Evolutionary conservation across 2,329 filamentous ascomycete species (phyloP).

Genomic region (Triangularia setosa): DNA sequence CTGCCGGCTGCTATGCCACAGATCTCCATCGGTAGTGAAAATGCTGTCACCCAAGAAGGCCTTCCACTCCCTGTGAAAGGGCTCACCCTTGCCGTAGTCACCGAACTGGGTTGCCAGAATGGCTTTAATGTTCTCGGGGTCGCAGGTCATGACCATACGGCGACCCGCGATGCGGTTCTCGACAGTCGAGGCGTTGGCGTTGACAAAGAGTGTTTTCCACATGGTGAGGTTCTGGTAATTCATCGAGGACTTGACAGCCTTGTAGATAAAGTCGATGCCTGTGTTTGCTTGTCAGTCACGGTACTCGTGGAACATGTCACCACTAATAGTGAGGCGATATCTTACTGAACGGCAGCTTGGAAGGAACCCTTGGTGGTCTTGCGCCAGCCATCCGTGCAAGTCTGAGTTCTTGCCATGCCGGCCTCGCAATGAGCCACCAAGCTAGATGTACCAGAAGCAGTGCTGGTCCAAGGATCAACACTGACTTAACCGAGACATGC

Average conservation of each 20-base stretch:
- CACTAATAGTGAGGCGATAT: background rate
- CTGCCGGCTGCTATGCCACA: slow-evolving; percentile 77
- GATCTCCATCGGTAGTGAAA: slow-evolving; percentile 73
- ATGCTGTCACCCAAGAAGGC: slow-evolving; percentile 73
- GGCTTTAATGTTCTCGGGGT: slow-evolving; percentile 88
- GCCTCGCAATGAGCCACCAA: slow-evolving; percentile 33
- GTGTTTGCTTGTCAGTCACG: slow-evolving; percentile 6
- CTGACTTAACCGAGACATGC: slow-evolving; percentile 40
- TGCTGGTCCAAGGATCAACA: slow-evolving; percentile 36
- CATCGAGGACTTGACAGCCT: slow-evolving; percentile 50
- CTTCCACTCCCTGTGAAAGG: slow-evolving; percentile 71
- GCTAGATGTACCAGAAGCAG: slow-evolving; percentile 33
- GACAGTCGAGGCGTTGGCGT: slow-evolving; percentile 49
- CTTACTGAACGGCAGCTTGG: slow-evolving; percentile 46
- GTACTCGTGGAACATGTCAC: background rate
- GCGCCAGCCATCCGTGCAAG: slow-evolving; percentile 43
- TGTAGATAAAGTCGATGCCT: slow-evolving; percentile 63
- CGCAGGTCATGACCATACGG: slow-evolving; percentile 70
- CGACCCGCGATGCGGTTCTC: slow-evolving; percentile 54
- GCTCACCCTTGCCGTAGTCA: slow-evolving; percentile 77
- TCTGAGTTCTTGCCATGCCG: slow-evolving; percentile 41
- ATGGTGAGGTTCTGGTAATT: slow-evolving; percentile 55
- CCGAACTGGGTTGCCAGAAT: slow-evolving; percentile 81
- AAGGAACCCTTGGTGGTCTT: slow-evolving; percentile 36
- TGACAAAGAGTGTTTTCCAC: slow-evolving; percentile 54